Conservation (phyloP, 345 rosid species). For the Populus alba region DNA sequence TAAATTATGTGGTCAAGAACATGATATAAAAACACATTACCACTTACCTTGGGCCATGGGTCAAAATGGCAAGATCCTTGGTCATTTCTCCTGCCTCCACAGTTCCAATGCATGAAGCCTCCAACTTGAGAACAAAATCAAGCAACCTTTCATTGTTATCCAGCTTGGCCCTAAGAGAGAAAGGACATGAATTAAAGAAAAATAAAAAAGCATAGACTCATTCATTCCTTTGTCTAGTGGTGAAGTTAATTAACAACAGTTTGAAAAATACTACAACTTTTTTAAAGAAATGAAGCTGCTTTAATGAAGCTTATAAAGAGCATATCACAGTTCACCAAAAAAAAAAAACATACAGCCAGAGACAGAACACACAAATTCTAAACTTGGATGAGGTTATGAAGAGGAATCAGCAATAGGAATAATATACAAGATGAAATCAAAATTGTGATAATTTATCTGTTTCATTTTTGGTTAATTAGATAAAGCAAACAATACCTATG, state of each 20-base stretch:
- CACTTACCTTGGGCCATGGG: constrained; percentile 79
- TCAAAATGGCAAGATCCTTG: constrained; percentile 86
- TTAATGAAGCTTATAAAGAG: no score
- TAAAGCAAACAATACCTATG: constrained; percentile 62
- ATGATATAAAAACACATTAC: neutral
- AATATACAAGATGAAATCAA: neutral
- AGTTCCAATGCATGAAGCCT: constrained; percentile 76
- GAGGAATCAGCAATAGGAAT: neutral
- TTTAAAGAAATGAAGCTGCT: no score
- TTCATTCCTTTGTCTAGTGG: neutral
- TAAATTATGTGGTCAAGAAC: neutral
- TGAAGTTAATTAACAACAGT: neutral
- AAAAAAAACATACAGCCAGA: neutral
- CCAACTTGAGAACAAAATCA: constrained; percentile 79
- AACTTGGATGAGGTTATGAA: neutral
- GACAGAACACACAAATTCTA: neutral
- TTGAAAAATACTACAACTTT: no score
- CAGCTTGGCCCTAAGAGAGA: constrained; percentile 67
- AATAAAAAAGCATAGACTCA: neutral
- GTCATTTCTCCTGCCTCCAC: constrained; percentile 94
- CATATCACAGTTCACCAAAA: no score
- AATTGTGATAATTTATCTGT: neutral
- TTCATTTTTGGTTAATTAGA: neutral
- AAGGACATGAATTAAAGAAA: neutral
- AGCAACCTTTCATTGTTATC: constrained; percentile 68